phyloP scores from a whole-genome alignment of 2,329 filamentous ascomycete species.

The Didymella keratinophila region DNA sequence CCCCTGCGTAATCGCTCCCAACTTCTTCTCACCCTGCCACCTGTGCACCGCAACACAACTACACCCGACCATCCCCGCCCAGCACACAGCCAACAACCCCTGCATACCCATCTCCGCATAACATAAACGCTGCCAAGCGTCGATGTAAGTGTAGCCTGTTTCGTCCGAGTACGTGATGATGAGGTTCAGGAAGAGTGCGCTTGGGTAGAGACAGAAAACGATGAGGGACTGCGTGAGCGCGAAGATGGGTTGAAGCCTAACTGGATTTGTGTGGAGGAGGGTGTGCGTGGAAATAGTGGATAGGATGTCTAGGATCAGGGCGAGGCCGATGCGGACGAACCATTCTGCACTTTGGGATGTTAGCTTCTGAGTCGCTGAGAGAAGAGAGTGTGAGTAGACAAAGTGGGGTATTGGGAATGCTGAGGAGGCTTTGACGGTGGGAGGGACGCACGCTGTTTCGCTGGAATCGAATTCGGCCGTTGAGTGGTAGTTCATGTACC shows the following conservation, averaged over 20 bases:
- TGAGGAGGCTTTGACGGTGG: no score
- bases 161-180: conserved; percentile 5
- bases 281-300: neutral
- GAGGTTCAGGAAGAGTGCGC: neutral
- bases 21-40: neutral
- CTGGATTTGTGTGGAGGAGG: neutral
- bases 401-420: no score
- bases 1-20: neutral
- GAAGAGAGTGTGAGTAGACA: no score
- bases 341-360: neutral
- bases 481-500: conserved; percentile 4
- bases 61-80: neutral
- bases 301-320: conserved; percentile 1
- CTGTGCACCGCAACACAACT: conserved; percentile 1
- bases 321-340: conserved; percentile 13
- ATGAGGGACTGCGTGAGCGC: conserved; percentile 1
- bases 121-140: neutral
- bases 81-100: neutral
- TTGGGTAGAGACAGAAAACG: neutral
- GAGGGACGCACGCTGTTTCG: neutral
- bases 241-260: conserved; percentile 4
- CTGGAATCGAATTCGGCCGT: conserved; percentile 2
- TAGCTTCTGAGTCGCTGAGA: no score
- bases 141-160: neutral
- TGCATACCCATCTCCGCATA: conserved; percentile 8